A percentile compares a stretch with the other conserved stretches of the same genome.
Conservation (phyloP, 495 filamentous ascomycete genomes). For the Penicillium daleae region DNA sequence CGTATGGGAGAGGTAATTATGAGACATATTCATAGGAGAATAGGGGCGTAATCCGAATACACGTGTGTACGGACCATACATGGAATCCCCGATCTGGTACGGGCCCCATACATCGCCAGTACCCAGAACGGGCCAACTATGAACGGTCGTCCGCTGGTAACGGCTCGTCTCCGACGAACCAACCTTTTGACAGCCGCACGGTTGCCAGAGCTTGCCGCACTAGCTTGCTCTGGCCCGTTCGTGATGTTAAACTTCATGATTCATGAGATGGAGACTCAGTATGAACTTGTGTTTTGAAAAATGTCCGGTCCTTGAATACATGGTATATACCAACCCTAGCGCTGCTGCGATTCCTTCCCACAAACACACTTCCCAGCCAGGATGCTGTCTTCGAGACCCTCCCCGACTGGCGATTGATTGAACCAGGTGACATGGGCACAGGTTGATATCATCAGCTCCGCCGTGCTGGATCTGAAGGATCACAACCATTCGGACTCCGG, state of each 20-base stretch:
- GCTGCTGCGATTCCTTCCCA: no score
- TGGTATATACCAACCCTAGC: neutral
- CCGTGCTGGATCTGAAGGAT: neutral
- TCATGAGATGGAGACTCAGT: no score
- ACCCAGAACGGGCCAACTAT: no score
- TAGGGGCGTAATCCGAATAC: neutral
- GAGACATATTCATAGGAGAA: neutral
- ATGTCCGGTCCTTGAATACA: no score
- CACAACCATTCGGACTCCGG: conserved; percentile 3
- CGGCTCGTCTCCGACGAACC: conserved; percentile 2
- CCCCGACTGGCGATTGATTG: neutral
- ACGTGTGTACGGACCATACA: neutral
- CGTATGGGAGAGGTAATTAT: conserved; percentile 1
- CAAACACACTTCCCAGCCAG: neutral
- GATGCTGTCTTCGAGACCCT: neutral
- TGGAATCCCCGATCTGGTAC: neutral
- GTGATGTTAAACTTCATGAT: neutral
- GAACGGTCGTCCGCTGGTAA: neutral
- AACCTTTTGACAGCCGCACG: conserved; percentile 1
- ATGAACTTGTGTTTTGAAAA: no score
- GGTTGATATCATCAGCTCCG: neutral
- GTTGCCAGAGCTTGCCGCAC: neutral
- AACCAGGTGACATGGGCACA: neutral
- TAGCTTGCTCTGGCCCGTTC: neutral
- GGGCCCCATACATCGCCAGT: neutral